phyloP scores from a whole-genome alignment of 2,329 filamentous ascomycete species.

The Lachnellula cervina region DNA sequence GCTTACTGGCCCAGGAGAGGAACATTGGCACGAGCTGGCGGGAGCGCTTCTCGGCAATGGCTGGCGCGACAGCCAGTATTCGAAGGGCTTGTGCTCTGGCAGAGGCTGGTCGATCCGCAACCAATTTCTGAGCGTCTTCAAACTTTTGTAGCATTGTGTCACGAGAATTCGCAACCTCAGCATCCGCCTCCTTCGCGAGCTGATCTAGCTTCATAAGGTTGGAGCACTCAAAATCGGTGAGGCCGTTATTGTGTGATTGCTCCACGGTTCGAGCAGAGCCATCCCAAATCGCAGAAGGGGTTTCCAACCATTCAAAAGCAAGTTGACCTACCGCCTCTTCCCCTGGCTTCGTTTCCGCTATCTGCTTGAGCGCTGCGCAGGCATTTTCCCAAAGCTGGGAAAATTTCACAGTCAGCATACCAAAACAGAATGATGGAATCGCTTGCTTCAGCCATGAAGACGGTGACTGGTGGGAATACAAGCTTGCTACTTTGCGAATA shows the following conservation, averaged over 20 bases:
- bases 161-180: constrained; percentile 47
- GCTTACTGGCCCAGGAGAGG: constrained; percentile 67
- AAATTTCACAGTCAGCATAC: constrained; percentile 79
- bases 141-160: constrained; percentile 60
- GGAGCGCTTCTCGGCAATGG: constrained; percentile 79
- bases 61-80: constrained; percentile 67
- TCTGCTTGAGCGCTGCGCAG: constrained; percentile 66
- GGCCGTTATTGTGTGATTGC: constrained; percentile 35
- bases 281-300: constrained; percentile 51
- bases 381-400: constrained; percentile 86
- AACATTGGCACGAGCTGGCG: constrained; percentile 81
- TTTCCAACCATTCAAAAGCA: constrained; percentile 72
- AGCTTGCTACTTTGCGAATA: constrained; percentile 63
- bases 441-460: constrained; percentile 64
- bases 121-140: constrained; percentile 54
- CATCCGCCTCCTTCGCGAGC: constrained; percentile 46
- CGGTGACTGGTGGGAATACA: constrained; percentile 53
- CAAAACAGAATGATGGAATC: constrained; percentile 80
- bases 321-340: constrained; percentile 68
- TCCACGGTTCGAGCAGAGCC: constrained; percentile 37
- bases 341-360: constrained; percentile 64
- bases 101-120: constrained; percentile 46
- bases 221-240: constrained; percentile 80
- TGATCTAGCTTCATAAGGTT: constrained; percentile 60
- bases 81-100: constrained; percentile 75